Conservation (phyloP, 192 early-diverging fungal species). For the Diversispora epigaea region DNA sequence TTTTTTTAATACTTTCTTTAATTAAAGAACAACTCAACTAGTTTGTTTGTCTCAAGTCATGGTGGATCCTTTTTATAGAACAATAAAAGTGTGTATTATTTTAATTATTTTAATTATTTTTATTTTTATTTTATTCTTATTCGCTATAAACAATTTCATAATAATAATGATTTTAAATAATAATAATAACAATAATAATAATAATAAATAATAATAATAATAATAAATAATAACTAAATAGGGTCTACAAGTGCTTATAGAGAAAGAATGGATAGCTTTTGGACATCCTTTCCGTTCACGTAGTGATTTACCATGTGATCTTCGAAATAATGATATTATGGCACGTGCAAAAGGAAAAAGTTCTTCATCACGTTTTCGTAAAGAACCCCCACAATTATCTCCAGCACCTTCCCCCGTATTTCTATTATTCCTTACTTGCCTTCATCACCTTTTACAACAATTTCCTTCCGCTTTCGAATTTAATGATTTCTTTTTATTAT, state of each 20-base stretch:
- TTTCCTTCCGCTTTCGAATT: slow-evolving; percentile 42
- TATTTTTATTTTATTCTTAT: too few relatives aligned
- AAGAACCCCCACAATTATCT: slow-evolving; percentile 7
- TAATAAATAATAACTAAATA: neutral
- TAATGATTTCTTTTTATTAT: slow-evolving; percentile 43
- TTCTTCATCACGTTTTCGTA: neutral
- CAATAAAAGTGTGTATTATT: slow-evolving; percentile 28
- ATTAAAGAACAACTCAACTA: slow-evolving; percentile 41
- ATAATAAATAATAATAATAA: neutral
- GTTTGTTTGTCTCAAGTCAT: slow-evolving; percentile 46
- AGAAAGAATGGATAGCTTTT: slow-evolving; percentile 46
- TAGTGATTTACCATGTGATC: slow-evolving; percentile 22
- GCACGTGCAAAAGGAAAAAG: neutral
- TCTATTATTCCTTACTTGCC: slow-evolving; percentile 44
- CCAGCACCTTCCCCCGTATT: slow-evolving; percentile 42
- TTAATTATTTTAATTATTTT: too few relatives aligned
- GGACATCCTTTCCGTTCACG: slow-evolving; percentile 46
- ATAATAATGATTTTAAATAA: too few relatives aligned
- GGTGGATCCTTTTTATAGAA: slow-evolving; percentile 45
- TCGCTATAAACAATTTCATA: too few relatives aligned
- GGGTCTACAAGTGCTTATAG: slow-evolving; percentile 43
- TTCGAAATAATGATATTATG: slow-evolving; percentile 1
- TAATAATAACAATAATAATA: too few relatives aligned
- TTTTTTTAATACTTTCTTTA: neutral
- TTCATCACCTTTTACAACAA: slow-evolving; percentile 44